Conservation (phyloP, 1,284 basidiomycete genomes). For the Chalciporus piperatoides region DNA sequence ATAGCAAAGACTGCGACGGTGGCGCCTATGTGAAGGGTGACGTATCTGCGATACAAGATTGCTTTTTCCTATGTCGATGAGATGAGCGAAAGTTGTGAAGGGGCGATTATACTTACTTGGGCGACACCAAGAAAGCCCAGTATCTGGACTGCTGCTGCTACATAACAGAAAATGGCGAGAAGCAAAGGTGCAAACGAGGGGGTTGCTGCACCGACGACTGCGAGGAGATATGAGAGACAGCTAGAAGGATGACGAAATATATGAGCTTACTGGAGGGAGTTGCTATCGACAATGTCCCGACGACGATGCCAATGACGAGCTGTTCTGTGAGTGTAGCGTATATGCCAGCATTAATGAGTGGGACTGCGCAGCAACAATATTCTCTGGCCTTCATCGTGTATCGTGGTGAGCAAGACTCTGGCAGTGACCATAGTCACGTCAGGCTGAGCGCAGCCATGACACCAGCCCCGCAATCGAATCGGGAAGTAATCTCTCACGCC, state of each 20-base stretch:
- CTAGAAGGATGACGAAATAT: background rate
- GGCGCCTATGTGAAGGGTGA: conserved; percentile 61
- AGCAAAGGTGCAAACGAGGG: conserved; percentile 73
- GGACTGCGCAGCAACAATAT: conserved; percentile 82
- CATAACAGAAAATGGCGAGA: conserved; percentile 72
- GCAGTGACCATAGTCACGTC: no score
- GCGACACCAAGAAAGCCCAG: conserved; percentile 82
- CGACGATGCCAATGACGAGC: conserved; percentile 62
- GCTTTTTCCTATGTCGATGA: conserved; percentile 62
- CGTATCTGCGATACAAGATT: conserved; percentile 71
- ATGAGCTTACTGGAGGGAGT: conserved; percentile 68
- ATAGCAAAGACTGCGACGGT: conserved; percentile 65
- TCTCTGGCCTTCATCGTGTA: conserved; percentile 59
- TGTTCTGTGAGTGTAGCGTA: conserved; percentile 80
- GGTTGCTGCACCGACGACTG: conserved; percentile 83
- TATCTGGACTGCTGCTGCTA: conserved; percentile 67
- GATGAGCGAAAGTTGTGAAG: no score
- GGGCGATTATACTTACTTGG: conserved; percentile 45
- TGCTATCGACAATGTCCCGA: conserved; percentile 73
- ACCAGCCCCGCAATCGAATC: conserved; percentile 5
- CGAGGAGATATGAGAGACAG: conserved; percentile 11
- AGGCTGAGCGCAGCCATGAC: background rate
- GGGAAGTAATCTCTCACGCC: conserved; percentile 23
- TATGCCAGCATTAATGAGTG: conserved; percentile 82
- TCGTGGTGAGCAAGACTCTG: background rate